A percentile compares a stretch with the other conserved stretches of the same genome.
phyloP scores from a whole-genome alignment of 2,329 filamentous ascomycete genomes.

The Fusarium sp. region DNA sequence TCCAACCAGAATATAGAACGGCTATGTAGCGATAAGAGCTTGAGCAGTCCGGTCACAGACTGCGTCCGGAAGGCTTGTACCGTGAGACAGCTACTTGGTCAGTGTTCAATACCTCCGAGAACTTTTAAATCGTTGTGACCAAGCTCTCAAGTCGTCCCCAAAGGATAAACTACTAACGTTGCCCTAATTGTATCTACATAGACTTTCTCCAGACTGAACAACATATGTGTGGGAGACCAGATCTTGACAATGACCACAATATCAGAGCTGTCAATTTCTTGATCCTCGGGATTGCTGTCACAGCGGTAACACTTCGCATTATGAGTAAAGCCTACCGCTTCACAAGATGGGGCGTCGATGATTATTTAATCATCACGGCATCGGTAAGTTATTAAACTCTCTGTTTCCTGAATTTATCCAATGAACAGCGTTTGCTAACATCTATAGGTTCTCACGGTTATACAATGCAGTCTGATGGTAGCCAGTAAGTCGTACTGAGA shows the following conservation, averaged over 20 bases:
- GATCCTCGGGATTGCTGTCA: not conserved
- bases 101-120: not conserved
- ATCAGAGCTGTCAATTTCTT: not conserved
- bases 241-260: slow-evolving; percentile 1
- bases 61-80: not conserved
- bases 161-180: too few species aligned
- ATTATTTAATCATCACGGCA: not conserved
- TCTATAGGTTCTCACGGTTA: rapidly evolving
- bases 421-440: rapidly evolving
- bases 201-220: not conserved
- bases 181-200: not conserved
- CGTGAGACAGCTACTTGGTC: not conserved
- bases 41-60: not conserved
- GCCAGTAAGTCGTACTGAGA: not conserved
- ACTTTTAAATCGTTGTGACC: too few species aligned
- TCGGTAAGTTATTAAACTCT: not conserved
- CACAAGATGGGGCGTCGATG: slow-evolving; percentile 5
- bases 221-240: not conserved
- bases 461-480: not conserved
- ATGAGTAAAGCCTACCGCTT: not conserved
- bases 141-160: too few species aligned
- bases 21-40: not conserved
- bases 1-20: not conserved
- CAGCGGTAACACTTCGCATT: not conserved
- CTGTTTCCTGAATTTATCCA: rapidly evolving